Conservation (phyloP, 345 rosid genomes). For the Chamaenerion angustifolium region DNA sequence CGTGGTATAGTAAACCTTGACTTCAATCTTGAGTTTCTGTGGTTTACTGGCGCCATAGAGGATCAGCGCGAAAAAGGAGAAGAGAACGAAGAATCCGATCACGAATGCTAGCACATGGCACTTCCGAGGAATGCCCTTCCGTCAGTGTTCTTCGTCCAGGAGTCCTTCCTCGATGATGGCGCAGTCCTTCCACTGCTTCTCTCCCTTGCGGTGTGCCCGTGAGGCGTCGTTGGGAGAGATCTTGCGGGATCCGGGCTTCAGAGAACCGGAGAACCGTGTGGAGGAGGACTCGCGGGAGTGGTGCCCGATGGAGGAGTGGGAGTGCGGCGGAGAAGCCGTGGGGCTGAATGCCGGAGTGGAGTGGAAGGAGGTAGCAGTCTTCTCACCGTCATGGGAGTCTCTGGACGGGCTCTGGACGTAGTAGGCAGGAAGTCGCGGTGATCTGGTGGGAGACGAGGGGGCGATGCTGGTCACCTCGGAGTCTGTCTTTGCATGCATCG, state of each 20-base stretch:
- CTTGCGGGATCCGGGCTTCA: too few relatives aligned
- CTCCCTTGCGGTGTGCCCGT: conserved; percentile 25
- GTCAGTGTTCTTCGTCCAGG: conserved; percentile 63
- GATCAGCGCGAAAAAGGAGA: conserved; percentile 68
- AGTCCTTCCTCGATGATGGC: conserved; percentile 83
- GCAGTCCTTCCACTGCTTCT: conserved; percentile 28
- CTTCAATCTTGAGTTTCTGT: conserved; percentile 71
- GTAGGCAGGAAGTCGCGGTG: conserved; percentile 84
- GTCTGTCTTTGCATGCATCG: conserved; percentile 91
- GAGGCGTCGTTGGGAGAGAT: conserved; percentile 52
- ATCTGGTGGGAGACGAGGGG: conserved; percentile 75
- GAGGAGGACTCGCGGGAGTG: conserved; percentile 90
- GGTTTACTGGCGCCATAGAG: conserved; percentile 84
- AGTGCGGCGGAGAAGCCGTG: conserved; percentile 83
- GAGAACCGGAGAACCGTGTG: conserved; percentile 80
- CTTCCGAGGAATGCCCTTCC: conserved; percentile 56
- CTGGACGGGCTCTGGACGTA: conserved; percentile 92
- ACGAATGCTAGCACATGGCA: conserved; percentile 69
- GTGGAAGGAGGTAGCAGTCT: conserved; percentile 83
- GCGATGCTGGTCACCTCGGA: conserved; percentile 92
- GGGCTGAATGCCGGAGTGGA: conserved; percentile 90
- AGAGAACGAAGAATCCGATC: conserved; percentile 69
- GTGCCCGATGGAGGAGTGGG: conserved; percentile 80
- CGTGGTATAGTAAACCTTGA: conserved; percentile 30
- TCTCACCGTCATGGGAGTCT: conserved; percentile 97